These are phyloP conservation scores for Torrubiella hemipterigena DNA, from an alignment of 2,329 filamentous ascomycete genomes.

Conservation along the genomic window DNA sequence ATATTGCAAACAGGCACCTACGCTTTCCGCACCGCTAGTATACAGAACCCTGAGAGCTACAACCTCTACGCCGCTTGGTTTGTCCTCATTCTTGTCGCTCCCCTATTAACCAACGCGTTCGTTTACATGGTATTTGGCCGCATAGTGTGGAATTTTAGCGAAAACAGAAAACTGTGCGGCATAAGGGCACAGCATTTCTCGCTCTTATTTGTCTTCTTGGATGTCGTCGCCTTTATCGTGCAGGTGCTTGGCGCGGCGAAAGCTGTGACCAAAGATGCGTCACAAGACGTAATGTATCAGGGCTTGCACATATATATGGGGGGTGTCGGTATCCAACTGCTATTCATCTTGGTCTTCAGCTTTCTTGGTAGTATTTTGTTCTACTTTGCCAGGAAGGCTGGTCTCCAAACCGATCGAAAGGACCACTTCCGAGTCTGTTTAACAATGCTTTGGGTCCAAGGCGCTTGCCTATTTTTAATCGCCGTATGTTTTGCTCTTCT, in stretches of 20 bases:
- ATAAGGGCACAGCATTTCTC: background rate
- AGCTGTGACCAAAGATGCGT: background rate
- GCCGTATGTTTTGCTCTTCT: background rate
- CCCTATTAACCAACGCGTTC: conserved; percentile 1
- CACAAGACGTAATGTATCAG: background rate
- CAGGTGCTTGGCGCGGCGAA: background rate
- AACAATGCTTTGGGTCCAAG: background rate
- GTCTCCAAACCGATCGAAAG: background rate
- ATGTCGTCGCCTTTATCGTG: background rate
- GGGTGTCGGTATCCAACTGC: conserved; percentile 1
- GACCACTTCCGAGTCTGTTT: background rate
- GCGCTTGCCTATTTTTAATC: background rate
- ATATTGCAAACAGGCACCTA: background rate
- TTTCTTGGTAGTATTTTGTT: background rate
- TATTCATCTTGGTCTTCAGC: conserved; percentile 1
- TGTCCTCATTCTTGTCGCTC: background rate
- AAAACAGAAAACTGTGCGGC: background rate
- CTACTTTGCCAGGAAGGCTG: background rate
- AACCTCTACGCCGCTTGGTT: background rate
- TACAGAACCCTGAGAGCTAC: background rate
- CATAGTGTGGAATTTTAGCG: background rate
- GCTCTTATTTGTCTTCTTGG: background rate
- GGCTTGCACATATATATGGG: conserved; percentile 2
- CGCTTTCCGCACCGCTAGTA: background rate
- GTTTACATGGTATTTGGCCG: conserved; percentile 1